Base-by-base conservation (phyloP, 768 basidiomycete species). In the Agrocybe pediades region DNA sequence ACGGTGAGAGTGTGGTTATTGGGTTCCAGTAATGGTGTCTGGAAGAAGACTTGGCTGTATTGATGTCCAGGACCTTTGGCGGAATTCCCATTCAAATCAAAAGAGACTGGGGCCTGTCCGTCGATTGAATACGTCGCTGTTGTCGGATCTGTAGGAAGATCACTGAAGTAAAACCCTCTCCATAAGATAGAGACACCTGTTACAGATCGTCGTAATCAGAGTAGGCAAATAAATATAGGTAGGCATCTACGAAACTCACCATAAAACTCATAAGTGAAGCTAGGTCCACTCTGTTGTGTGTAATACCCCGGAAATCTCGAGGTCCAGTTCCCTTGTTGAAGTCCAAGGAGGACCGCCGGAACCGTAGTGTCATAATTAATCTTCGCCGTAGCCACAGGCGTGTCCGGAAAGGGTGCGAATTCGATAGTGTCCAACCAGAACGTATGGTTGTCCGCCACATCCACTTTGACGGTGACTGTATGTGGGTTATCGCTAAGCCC, bases 381-480 rank as follows among this genome's bases (percentile, higher is more conserved):
- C 0, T 53, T 53, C 11, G 54, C 54, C 13, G 57, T 47, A 5
- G 57, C 58, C 19, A 61, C 47, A n/a, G 62, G 55, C 0, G 33
- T 53, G 17, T 26, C 26, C 0, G 61, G 39, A 6, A 64, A 65
- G 19, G 69, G 66, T 9, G 56, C 26, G 43, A 62, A 68, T 25
- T 61, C 54, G 25, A 70, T 41, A 19, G 57, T 55, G 46, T 70
- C 69, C 19, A 70, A 61, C 67, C 67, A 68, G 43, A 70, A 70
- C 1, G 65, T 65, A n/a, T 61, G 60, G 23, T 55, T 36, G 30
- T 48, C 24, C 3, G 49, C 25, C 2, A 57, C 54, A n/a, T 52
- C 62, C 9, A 60, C 62, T 9, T 62, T 61, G 9, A 69, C 55
- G 6, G 59, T 61, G 21, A 71, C 23, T n/a, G 47, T 53, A 33